Base-by-base conservation (phyloP, 129 eudicot species). In the Pulicaria dysenterica region DNA sequence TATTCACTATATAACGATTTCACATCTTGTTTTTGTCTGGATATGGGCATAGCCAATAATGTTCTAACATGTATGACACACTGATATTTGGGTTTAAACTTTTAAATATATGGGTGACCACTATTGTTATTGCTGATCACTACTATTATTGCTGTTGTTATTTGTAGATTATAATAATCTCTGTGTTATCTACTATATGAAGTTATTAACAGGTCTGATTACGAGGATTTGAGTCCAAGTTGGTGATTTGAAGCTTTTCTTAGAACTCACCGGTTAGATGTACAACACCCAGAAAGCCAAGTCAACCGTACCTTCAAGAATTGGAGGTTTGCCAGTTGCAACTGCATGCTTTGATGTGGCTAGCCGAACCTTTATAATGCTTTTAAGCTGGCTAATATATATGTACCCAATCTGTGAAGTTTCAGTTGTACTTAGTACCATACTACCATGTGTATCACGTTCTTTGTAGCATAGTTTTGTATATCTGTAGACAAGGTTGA, bases 151-250 rank as follows among this genome's bases (percentile, higher is more conserved):
- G 11, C 12, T 41, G 34, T 9, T 24, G 9, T 3, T 13, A 54
- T 14, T 38, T 3, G 40, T 6, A 64, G 42, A 17, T 17, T 51
- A 13, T 6, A 68, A 24, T 14, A 4, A 31, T 51, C 38, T 65
- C 41, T 64, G 79, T 9, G 31, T 31, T 44, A 54, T 37, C 14
- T 42, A 41, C 42, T 36, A 54, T 61, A 6, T 63, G 79, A 75
- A 65, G n/a, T n/a, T n/a, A n/a, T n/a, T n/a, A n/a, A n/a, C 73
- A 65, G 57, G 64, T 63, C 7, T 5, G 44, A 44, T 45, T 58
- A 13, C 41, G 36, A 58, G 34, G 16, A 37, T 50, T 11, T 14
- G 48, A n/a, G n/a, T 39, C 60, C 11, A 50, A 50, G 8, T 67
- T 48, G 57, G 67, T 72, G 58, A 60, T 17, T 5, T n/a, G 56